Evolutionary conservation across 768 basidiomycete genomes (phyloP), one percentile per base, ranked within the genome.

Genomic region (Coprinopsis strossmayeri): DNA sequence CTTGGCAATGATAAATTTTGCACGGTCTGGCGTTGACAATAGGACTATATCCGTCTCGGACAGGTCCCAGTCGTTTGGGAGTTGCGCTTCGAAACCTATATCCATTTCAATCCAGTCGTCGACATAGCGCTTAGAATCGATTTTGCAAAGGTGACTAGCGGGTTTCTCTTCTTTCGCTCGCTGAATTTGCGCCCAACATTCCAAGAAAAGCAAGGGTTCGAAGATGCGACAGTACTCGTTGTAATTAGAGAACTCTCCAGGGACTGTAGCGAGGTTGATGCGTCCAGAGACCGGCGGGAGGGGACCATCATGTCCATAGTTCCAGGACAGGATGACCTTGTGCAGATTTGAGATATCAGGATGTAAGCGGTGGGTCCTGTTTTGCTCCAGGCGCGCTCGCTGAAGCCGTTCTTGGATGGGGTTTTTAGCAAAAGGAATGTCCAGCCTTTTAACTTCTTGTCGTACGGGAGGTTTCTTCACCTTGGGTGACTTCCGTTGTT

Each of bases 31-130:
- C 41, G 82, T 77, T 38, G 76, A 72, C 17, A 98, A 72, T 2
- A 94, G 66, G n/a, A 97, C 81, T 13, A 98, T 70, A 59, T 98
- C 94, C 1, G 81, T 82, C 45, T 98, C 95, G 15, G 76, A 70
- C 40, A 94, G 66, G 49, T 70, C 81, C 82, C 86, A 93, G 20
- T 84, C 83, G 53, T 76, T 81, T 48, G 74, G 75, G 9, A 91
- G 66, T 38, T 66, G 65, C 12, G 77, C 79, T 5, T 72, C 61
- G 47, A 93, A 75, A 0, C 69, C 68, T 39, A 87, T 60, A 49
- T 90, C 91, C 26, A 96, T 58, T 55, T 96, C 89, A 30, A 91
- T 58, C 74, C 87, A 97, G 51, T 87, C 82, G 58, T 93, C 89
- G 5, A 80, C 76, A 59, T 80, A 87, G 51, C 78, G 77, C 15